Evolutionary conservation across 2,329 filamentous ascomycete species (phyloP).

Genomic region (Sporothrix pallida): DNA sequence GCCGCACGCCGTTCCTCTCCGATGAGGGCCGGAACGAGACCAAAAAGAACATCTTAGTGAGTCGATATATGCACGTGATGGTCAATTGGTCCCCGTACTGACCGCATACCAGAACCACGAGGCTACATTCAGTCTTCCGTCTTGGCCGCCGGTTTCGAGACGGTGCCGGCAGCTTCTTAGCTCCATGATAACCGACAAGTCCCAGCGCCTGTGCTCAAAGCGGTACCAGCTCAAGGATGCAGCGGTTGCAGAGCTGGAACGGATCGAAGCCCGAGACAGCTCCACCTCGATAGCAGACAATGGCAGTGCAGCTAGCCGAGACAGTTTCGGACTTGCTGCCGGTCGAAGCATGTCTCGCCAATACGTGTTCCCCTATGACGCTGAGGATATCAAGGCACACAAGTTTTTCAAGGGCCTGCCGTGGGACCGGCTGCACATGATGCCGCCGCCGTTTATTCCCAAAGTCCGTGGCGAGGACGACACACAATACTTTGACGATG

Average conservation of each 20-base stretch:
- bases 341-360: slow-evolving; percentile 50
- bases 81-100: background rate
- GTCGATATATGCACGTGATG: slow-evolving; percentile 41
- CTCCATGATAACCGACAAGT: slow-evolving; percentile 73
- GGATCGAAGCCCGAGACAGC: slow-evolving; percentile 1
- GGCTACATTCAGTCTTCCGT: slow-evolving; percentile 72
- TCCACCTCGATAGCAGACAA: background rate
- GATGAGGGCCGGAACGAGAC: slow-evolving; percentile 79
- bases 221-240: slow-evolving; percentile 73
- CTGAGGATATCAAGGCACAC: slow-evolving; percentile 87
- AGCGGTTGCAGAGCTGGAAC: slow-evolving; percentile 34
- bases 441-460: slow-evolving; percentile 79
- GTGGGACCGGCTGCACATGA: slow-evolving; percentile 76
- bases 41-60: slow-evolving; percentile 81
- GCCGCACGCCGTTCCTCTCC: slow-evolving; percentile 85
- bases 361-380: slow-evolving; percentile 82
- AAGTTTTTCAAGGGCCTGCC: slow-evolving; percentile 80
- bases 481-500: slow-evolving; percentile 89
- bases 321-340: background rate
- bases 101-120: slow-evolving; percentile 64
- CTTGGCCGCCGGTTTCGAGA: slow-evolving; percentile 66
- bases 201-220: slow-evolving; percentile 75
- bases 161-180: slow-evolving; percentile 79
- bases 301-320: background rate
- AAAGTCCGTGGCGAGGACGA: slow-evolving; percentile 70